Evolutionary conservation across 2,329 filamentous ascomycete genomes (phyloP).

Genomic region (Amesomyces nigricolor): DNA sequence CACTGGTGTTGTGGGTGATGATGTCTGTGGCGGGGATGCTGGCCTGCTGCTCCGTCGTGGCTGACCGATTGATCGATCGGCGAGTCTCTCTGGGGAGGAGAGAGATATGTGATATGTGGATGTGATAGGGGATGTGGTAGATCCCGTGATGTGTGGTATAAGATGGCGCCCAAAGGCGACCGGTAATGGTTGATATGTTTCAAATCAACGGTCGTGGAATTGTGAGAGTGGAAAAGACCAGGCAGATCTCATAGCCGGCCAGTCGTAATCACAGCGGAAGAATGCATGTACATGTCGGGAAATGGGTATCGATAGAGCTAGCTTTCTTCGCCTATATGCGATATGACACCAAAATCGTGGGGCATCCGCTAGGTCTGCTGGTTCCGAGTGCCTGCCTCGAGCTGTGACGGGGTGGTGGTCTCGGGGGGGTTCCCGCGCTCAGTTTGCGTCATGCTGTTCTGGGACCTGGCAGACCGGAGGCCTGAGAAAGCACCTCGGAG

Average conservation of each 20-base stretch:
- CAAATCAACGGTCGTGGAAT: not conserved
- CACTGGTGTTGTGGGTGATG: too few species aligned
- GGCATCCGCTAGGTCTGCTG: not conserved
- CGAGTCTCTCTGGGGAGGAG: too few species aligned
- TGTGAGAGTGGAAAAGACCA: not conserved
- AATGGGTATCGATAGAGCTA: conserved; percentile 13
- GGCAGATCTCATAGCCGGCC: not conserved
- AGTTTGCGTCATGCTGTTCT: conserved; percentile 24
- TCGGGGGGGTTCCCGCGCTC: conserved; percentile 26
- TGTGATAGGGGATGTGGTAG: not conserved
- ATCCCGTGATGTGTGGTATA: not conserved
- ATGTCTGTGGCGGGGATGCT: too few species aligned
- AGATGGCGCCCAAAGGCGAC: not conserved
- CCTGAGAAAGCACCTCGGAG: conserved; percentile 19
- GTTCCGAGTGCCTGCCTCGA: conserved; percentile 32
- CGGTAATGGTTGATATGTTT: too few species aligned
- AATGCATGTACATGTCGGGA: conserved; percentile 14
- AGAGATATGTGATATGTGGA: too few species aligned
- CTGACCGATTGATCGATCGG: too few species aligned
- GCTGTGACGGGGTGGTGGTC: conserved; percentile 31
- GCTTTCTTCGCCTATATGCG: conserved; percentile 1
- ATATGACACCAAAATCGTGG: not conserved
- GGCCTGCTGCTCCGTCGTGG: too few species aligned
- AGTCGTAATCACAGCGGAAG: conserved; percentile 7
- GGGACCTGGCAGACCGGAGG: conserved; percentile 17